Evolutionary conservation across 2,329 filamentous ascomycete species (phyloP), one percentile per base, ranked within the genome.

Genomic region (Biscogniauxia sp.): DNA sequence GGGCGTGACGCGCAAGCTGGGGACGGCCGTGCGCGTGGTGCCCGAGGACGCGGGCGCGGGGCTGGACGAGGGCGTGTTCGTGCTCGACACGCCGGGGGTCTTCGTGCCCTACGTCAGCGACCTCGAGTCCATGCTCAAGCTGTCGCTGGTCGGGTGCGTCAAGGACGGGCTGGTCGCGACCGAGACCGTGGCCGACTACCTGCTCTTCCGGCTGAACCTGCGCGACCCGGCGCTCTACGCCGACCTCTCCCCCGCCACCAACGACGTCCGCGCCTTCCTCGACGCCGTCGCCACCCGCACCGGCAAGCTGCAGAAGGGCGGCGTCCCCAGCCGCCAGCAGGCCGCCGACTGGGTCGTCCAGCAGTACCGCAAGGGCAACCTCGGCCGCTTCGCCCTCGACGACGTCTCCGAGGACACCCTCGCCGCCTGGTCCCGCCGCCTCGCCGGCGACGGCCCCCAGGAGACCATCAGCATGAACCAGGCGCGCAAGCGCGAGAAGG

Each of bases 41-140:
- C 68, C 41, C 2, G 63, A 65, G 49, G 63, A 62, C 54, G 61
- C 15, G 26, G 62, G 58, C 25, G 74, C 72, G 19, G 77, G 73
- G 20, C 69, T 80, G 20, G 81, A 80, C 23, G 80, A 84, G 52
- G 89, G 88, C 51, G 88, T 97, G 5, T 97, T 95, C 73, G 78
- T 98, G 51, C 80, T 96, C 54, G 95, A 99, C 76, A 97, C 94
- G 0, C 95, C 95, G 0, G 95, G 95, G 54, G 93, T 99, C 8
- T 99, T 98, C 75, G 86, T 97, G 61, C 95, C 95, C 0, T 97
- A 96, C 73, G 90, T 98, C 26, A 84, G 89, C 0, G 86, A 96
- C 70, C 84, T 90, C 17, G 90, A 95, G 73, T 86, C 88, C 53
- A 99, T 99, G 95, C 81, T 99, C 64, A 98, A 97, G 76, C 84